Evolutionary conservation across 495 filamentous ascomycete genomes (phyloP).

Genomic region (Annulohypoxylon stygium): DNA sequence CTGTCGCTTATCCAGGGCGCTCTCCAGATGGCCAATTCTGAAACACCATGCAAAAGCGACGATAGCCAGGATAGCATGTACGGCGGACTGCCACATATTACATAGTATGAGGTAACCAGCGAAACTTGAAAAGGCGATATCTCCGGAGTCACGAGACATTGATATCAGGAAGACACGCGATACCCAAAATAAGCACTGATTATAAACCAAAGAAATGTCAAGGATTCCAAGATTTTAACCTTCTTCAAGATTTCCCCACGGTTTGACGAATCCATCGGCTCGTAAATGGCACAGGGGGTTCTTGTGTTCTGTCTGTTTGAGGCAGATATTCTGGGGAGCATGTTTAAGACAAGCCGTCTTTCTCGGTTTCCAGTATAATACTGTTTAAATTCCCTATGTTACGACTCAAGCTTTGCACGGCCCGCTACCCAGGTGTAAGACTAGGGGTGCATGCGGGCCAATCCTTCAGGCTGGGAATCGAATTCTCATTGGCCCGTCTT

Average conservation of each 20-base stretch:
- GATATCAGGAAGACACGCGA: conserved; percentile 1
- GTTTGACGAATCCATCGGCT: conserved; percentile 29
- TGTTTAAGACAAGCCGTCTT: conserved; percentile 2
- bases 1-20: conserved; percentile 20
- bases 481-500: conserved; percentile 26
- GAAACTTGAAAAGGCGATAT: conserved; percentile 1
- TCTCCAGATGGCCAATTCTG: conserved; percentile 13
- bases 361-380: conserved; percentile 21
- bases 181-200: conserved; percentile 23
- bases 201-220: conserved; percentile 13
- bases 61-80: conserved; percentile 2
- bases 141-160: conserved; percentile 13
- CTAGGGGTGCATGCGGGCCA: conserved; percentile 33
- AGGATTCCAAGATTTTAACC: conserved; percentile 2
- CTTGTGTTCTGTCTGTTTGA: conserved; percentile 13
- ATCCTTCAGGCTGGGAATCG: conserved; percentile 38
- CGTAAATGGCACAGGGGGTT: conserved; percentile 32
- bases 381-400: conserved; percentile 21
- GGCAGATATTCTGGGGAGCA: conserved; percentile 1
- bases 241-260: conserved; percentile 34
- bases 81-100: neutral
- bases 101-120: neutral
- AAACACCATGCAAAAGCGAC: conserved; percentile 16
- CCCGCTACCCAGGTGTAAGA: conserved; percentile 33
- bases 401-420: conserved; percentile 42